Base-by-base conservation (phyloP, 1,284 basidiomycete species). In the Puccinia horiana region DNA sequence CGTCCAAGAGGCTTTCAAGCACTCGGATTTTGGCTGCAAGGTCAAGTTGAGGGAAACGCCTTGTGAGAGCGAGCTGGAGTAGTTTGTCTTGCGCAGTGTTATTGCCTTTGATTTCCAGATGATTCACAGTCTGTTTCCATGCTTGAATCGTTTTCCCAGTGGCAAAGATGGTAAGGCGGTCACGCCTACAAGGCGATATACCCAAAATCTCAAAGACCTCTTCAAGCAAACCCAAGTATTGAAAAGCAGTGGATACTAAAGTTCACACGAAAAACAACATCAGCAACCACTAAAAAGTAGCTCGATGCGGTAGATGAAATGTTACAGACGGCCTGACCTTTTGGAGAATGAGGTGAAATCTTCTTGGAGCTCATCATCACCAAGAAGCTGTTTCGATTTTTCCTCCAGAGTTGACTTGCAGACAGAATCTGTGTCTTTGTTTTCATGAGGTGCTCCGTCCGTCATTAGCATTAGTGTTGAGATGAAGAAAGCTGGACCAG, bases 191-290 rank as follows among this genome's bases (percentile, higher is more conserved):
- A n/a, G 56, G n/a, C 18, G 26, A 58, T 29, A 58, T 47, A 8
- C 20, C 49, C 8, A 9, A 63, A 8, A 37, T 35, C 29, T 16
- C 4, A 18, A 18, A 63, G n/a, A 63, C 29, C 18, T 63, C 58
- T 11, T 63, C 32, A 63, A 63, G 58, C 58, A 63, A 63, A 5
- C 14, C 14, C 58, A 63, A 63, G 58, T 63, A 63, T 63, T 35
- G 14, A 63, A 14, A 3, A 63, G 58, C 26, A 63, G 58, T 37
- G 16, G 14, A 32, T 18, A 32, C 58, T 63, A 63, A 37, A 32
- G 4, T 52, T 18, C 49, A 18, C 11, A 52, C 11, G 20, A 52
- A 52, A 9, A 52, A 52, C 49, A 4, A 18, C 14, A 18, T 63
- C 32, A 63, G 58, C 58, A 63, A 32, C 14, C 37, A 18, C 11